Evolutionary conservation across 1,284 basidiomycete species (phyloP), one percentile per base, ranked within the genome.

Genomic region (Uromyces viciae-fabae): DNA sequence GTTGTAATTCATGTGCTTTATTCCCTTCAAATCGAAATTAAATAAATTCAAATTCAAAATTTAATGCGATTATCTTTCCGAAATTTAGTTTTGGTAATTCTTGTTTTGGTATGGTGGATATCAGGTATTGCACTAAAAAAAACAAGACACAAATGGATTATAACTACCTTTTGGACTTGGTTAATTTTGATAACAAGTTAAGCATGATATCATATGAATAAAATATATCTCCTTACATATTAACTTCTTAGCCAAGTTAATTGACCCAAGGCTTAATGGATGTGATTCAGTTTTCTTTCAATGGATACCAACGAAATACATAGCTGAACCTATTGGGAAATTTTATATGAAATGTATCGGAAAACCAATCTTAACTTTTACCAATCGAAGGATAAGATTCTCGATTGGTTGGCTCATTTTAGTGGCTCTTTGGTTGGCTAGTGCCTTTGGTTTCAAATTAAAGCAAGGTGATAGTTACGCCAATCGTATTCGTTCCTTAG

Each of bases 401-500:
- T 36, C 33, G 33, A 68, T 78, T 17, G 76, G 64, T 8, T 78
- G 64, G 76, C 84, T 92, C 33, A 90, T 89, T 82, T 89, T 94
- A 54, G 85, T 94, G 64, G 92, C 85, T 25, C 90, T 93, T 82
- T 88, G 94, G 72, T 91, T 94, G 82, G 93, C 92, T 73, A 93
- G 92, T 25, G 92, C 92, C 0, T 94, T 93, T 85, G 93, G 93
- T 3, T 93, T 87, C 86, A 87, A 38, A 88, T 92, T 54, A 86
- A 89, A 75, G 86, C 84, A 76, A 92, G 89, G 88, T 81, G 90
- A 91, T 7, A 88, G 86, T 17, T 93, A 92, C 84, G 91, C 90
- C 28, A 92, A 94, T 85, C 90, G 92, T 80, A 91, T 91, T 9
- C 92, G 94, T 84, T 92, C 91, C n/a, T 90, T 94, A 42, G 88